phyloP scores from a whole-genome alignment of 352 stramenopile genomes.

The Peronospora belbahrii region DNA sequence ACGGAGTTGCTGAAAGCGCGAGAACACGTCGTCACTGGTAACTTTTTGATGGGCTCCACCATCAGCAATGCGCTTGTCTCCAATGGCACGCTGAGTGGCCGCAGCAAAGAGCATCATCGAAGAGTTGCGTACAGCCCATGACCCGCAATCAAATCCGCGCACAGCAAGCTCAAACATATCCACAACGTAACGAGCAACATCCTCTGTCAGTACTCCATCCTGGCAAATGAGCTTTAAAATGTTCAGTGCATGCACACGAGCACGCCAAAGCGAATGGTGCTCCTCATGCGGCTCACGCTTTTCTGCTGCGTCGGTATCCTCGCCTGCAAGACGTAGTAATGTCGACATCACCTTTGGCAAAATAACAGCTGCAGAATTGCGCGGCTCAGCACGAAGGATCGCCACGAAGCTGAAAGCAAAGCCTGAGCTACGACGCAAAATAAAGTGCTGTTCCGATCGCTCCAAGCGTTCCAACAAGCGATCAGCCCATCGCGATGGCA shows the following conservation, averaged over 20 bases:
- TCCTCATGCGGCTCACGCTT: slow-evolving; percentile 27
- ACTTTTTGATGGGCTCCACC: slow-evolving; percentile 53
- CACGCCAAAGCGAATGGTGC: slow-evolving; percentile 60
- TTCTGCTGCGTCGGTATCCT: slow-evolving; percentile 46
- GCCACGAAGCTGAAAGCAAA: slow-evolving; percentile 87
- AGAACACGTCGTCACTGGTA: slow-evolving; percentile 68
- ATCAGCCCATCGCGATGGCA: slow-evolving; percentile 73
- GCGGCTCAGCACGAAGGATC: slow-evolving; percentile 79
- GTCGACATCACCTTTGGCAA: slow-evolving; percentile 65
- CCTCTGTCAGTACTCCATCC: slow-evolving; percentile 79
- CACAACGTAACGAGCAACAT: slow-evolving; percentile 78
- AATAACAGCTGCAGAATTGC: slow-evolving; percentile 70
- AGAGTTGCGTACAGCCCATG: slow-evolving; percentile 87
- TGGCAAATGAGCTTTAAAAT: slow-evolving; percentile 88
- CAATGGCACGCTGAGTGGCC: slow-evolving; percentile 66
- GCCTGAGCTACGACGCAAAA: slow-evolving; percentile 78
- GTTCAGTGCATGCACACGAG: slow-evolving; percentile 81
- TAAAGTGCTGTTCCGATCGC: slow-evolving; percentile 77
- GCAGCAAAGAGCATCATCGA: slow-evolving; percentile 89
- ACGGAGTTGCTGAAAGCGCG: slow-evolving; percentile 63
- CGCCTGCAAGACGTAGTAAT: slow-evolving; percentile 52
- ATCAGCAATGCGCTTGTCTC: slow-evolving; percentile 79
- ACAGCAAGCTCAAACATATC: slow-evolving; percentile 79
- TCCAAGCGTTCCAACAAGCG: slow-evolving; percentile 66
- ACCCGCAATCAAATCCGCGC: slow-evolving; percentile 74